Evolutionary conservation across 2,329 filamentous ascomycete genomes (phyloP), one percentile per base, ranked within the genome.

Genomic region (Colletotrichum sp.): DNA sequence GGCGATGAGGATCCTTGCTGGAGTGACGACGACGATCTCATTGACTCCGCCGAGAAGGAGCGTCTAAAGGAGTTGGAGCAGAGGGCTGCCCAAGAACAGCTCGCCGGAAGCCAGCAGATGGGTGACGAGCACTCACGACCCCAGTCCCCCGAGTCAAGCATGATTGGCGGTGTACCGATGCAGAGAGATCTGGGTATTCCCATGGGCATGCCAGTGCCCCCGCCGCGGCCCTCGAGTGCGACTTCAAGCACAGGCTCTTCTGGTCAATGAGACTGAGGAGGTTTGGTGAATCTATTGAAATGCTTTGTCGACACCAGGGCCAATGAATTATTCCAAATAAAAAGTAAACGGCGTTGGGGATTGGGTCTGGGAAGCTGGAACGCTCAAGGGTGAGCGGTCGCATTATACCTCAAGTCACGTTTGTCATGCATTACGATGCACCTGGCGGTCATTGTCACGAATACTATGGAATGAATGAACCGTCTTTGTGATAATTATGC

Each of bases 1-100:
- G 83, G 88, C 10, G 91, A 92, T 28, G 89, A 92, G 56, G 91
- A 92, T 65, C 86, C 89, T 3, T 92, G 87, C 80, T 92, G 90
- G 87, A 93, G 91, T 79, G 91, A 91, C 73, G 92, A 93, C 77
- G 92, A 93, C 78, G 92, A 93, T 78, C 82, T 93, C 26, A 87
- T 93, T 30, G 92, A 93, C 74, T 84, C 87, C 0, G 87, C 88
- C 16, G 91, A 93, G 84, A 93, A 93, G 85, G 85, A 87, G 78
- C 85, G 91, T 48, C 80, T 90, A 67, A 84, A 82, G 61, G 89
- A 90, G 77, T 79, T 90, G 62, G 88, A 90, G 80, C 86, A 87
- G 81, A 84, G 85, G 4, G 85, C 84, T 16, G 83, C 84, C 55
- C 83, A 86, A 30, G 83, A 85, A 64, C 81, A 85, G 55, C 72